A percentile compares a stretch with the other conserved stretches of the same genome.
phyloP scores from a whole-genome alignment of 1,284 basidiomycete genomes.

The Cryptococcus sp. region DNA sequence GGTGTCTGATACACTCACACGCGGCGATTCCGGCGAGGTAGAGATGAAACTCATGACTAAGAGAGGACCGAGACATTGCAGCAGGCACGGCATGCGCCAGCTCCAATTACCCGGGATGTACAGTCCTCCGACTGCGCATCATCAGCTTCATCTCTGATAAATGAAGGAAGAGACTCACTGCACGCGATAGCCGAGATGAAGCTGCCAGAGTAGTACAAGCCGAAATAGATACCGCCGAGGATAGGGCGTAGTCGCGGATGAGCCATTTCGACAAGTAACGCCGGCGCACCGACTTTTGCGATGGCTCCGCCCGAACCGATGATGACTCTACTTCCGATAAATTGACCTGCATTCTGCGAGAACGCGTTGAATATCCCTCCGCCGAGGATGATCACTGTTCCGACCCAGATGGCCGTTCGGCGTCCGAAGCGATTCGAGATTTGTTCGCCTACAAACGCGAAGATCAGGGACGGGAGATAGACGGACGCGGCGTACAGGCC shows the following conservation, averaged over 20 bases:
- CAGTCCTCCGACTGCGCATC: slow-evolving; percentile 1
- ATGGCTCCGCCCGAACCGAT: slow-evolving; percentile 26
- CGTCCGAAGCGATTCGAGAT: slow-evolving; percentile 27
- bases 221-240: slow-evolving; percentile 22
- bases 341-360: slow-evolving; percentile 16
- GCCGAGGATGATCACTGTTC: slow-evolving; percentile 28
- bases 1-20: too few species aligned
- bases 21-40: too few species aligned
- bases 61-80: background rate
- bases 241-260: slow-evolving; percentile 16
- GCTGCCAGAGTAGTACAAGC: slow-evolving; percentile 29
- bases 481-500: slow-evolving; percentile 30
- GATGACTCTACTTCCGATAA: slow-evolving; percentile 19
- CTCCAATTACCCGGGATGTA: slow-evolving; percentile 1
- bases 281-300: slow-evolving; percentile 20
- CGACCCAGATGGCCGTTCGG: slow-evolving; percentile 25
- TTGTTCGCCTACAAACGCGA: slow-evolving; percentile 27
- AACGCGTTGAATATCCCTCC: slow-evolving; percentile 36
- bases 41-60: background rate
- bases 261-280: slow-evolving; percentile 21
- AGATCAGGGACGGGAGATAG: slow-evolving; percentile 32
- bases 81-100: slow-evolving; percentile 1
- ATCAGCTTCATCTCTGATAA: background rate
- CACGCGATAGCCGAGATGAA: slow-evolving; percentile 23
- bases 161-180: slow-evolving; percentile 2